Base-by-base conservation (phyloP, 2,329 filamentous ascomycete species). In the Nemania sp. region DNA sequence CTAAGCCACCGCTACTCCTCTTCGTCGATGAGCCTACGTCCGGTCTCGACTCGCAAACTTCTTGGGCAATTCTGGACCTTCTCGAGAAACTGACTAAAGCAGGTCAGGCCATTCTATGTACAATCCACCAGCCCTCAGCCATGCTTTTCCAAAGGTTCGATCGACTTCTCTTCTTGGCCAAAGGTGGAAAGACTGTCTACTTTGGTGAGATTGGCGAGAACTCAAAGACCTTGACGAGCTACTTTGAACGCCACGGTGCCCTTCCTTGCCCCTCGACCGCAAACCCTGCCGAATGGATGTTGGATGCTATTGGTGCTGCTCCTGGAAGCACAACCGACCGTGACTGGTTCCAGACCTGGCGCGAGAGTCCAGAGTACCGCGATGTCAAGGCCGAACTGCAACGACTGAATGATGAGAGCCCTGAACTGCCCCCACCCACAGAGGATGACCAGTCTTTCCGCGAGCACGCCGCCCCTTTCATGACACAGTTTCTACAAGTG, bases 21-120 rank as follows among this genome's bases (percentile, higher is more conserved):
- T 97, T 97, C 76, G 84, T 97, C 33, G 93, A 97, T 65, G 93
- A 97, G 72, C 93, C 93, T 12, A 97, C 92, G 3, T 96, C 91
- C 23, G 93, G 93, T 77, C 84, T 97, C 17, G 93, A 97, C 72
- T 90, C 86, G 67, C 91, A 96, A 72, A 96, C 92, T 1, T 93
- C 91, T 0, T 97, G 91, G 90, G 89, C 90, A 60, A 96, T 97
- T 68, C 80, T 91, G 40, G 87, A 91, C 70, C 81, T 97, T 9
- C 81, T 97, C 34, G 88, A 95, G 72, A 96, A 95, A 73, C 80
- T 97, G 28, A 91, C 91, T 64, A 89, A 93, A 71, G 88, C 86
- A 59, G 92, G 93, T 14, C 91, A 95, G 70, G 92, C 93, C 46
- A 90, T 97, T 72, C 84, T 97, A n/a, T 96, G 91, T 75, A 97